Base-by-base conservation (phyloP, 192 early-diverging fungal genomes). In the Rhizoclosmatium globosum region DNA sequence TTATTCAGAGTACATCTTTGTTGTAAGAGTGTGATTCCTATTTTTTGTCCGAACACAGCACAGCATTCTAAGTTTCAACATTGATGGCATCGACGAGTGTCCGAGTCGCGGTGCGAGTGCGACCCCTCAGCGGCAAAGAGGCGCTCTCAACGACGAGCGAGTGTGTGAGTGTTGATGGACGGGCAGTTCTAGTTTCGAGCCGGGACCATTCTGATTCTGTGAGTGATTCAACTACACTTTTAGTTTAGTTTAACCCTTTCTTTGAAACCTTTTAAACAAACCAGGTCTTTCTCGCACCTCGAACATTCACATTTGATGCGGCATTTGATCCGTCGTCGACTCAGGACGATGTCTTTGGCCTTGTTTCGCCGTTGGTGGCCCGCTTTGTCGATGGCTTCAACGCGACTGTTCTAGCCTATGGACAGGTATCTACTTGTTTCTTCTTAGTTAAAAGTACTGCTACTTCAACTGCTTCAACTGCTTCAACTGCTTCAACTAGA, bases 341-440 rank as follows among this genome's bases (percentile, higher is more conserved):
- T 39, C 98, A 99, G 83, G 88, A 93, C 65, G 79, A 88, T 41
- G 85, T 99, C 21, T 98, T 94, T 83, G 84, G 91, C 31, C 92
- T 92, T 38, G 86, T 93, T 15, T 96, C 94, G 1, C 68, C 79
- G 44, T 80, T 90, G 13, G 84, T 89, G 21, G 75, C 86, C 4
- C 59, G 85, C 17, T 90, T 90, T 76, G 23, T 90, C 23, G 85
- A 86, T 58, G 89, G 89, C 39, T 91, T 85, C 66, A 91, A 91
- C 74, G 85, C 87, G 11, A 90, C 88, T 0, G 74, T 86, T 59
- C 60, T 89, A 2, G 88, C 88, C 3, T 89, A 89, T 70, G 88
- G 88, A 50, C 88, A 85, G 80, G 84, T 86, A 53, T 39, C 46
- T 74, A 19, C 42, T n/a, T 85, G 68, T 1, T 23, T 75, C 1